Base-by-base conservation (phyloP, 768 basidiomycete genomes). In the Pholiota molesta region DNA sequence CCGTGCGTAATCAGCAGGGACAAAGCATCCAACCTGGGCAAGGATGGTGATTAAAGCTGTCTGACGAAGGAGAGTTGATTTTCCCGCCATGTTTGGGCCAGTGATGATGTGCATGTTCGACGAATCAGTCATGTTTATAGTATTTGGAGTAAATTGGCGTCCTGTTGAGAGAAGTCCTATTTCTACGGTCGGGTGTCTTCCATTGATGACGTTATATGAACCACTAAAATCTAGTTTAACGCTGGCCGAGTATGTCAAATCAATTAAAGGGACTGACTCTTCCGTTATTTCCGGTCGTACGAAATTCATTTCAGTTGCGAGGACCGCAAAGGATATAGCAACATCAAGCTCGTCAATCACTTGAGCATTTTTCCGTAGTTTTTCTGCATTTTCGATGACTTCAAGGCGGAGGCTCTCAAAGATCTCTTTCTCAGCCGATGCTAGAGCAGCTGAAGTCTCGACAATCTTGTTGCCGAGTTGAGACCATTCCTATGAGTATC, bases 61-160 rank as follows among this genome's bases (percentile, higher is more conserved):
- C 72, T 97, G 96, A 29, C 97, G 90, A 37, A 99, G 83, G 26
- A 94, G 81, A 0, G 97, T 98, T 2, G 94, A 96, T 75, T 99
- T 99, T 57, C 92, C 92, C 6, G 91, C 94, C 93, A 95, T 96
- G 69, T 97, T 98, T 0, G 97, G 96, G 0, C 96, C 96, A 6
- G 96, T 98, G 64, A 99, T 91, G 59, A 85, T 71, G 65, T 97
- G 95, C 10, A 97, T 69, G 29, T 84, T 86, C 16, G 89, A 86
- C 13, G 75, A 68, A 0, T 86, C 78, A 3, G 77, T 78, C 68
- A 99, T 80, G 16, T 77, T 66, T 21, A 95, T 81, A 2, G 89
- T 89, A 72, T 99, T 99, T 0, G 95, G 88, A 1, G 88, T 92
- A 73, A 97, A 99, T 13, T 83, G 79, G 29, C 95, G 86, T 23